These are phyloP conservation scores for Sistotremastrum suecicum DNA, from an alignment of 768 basidiomycete species.

Conservation along the genomic window DNA sequence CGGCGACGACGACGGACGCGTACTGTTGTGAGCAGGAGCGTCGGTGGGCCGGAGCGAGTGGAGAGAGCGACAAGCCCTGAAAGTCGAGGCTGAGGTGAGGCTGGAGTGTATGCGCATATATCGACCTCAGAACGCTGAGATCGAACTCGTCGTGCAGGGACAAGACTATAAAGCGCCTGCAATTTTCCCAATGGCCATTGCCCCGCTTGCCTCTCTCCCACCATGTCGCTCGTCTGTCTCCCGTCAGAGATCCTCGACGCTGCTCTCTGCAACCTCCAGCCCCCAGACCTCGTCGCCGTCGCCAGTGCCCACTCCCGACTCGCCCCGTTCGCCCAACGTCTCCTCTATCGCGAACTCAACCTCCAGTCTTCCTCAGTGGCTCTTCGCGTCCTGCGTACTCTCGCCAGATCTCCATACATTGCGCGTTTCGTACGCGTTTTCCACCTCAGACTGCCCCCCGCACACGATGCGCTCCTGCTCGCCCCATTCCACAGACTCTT, in stretches of 20 bases:
- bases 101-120: too few species aligned
- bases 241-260: conserved; percentile 51
- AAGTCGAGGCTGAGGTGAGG: background rate
- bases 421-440: conserved; percentile 51
- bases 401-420: conserved; percentile 41
- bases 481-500: conserved; percentile 33
- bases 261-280: conserved; percentile 27
- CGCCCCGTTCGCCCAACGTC: conserved; percentile 37
- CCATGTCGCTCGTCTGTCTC: conserved; percentile 34
- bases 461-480: conserved; percentile 23
- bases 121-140: too few species aligned
- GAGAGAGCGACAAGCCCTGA: background rate
- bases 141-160: background rate
- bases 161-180: background rate
- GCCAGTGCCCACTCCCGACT: conserved; percentile 29
- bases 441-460: conserved; percentile 34
- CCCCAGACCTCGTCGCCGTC: conserved; percentile 32
- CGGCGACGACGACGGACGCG: conserved; percentile 19
- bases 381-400: conserved; percentile 34
- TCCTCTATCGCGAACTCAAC: conserved; percentile 47
- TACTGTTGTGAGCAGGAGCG: conserved; percentile 3
- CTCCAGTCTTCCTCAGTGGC: conserved; percentile 30
- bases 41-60: conserved; percentile 5
- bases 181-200: background rate
- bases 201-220: conserved; percentile 3